These are phyloP conservation scores for Pythium guiyangense DNA, from an alignment of 352 stramenopile species.

Conservation along the genomic window DNA sequence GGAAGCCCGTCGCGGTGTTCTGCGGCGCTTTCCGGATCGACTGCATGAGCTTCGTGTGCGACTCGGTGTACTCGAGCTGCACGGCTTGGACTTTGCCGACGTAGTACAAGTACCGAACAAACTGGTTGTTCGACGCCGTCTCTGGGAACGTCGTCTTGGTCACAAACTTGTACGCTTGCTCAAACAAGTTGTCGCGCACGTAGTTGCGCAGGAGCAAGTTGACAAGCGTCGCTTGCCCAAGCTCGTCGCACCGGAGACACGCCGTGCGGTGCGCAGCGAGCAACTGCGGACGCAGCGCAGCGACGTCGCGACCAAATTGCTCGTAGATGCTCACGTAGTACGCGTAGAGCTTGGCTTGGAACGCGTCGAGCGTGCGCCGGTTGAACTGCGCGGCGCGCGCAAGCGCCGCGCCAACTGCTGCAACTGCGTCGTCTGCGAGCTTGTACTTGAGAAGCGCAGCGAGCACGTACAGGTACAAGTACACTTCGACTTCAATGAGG, in stretches of 20 bases:
- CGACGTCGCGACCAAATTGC: conserved; percentile 50
- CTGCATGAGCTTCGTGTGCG: conserved; percentile 95
- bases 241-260: conserved; percentile 87
- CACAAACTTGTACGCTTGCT: conserved; percentile 92
- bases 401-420: conserved; percentile 46
- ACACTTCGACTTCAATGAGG: conserved; percentile 84
- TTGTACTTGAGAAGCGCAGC: conserved; percentile 72
- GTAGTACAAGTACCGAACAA: conserved; percentile 98
- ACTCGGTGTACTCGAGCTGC: conserved; percentile 97
- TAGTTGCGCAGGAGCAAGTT: conserved; percentile 91
- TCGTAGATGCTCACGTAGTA: conserved; percentile 79
- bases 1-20: conserved; percentile 95
- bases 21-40: conserved; percentile 95
- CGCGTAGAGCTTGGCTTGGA: conserved; percentile 74
- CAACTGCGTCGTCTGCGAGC: conserved; percentile 45
- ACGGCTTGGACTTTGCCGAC: conserved; percentile 94
- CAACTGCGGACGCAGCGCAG: conserved; percentile 59
- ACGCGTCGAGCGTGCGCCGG: conserved; percentile 68
- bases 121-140: conserved; percentile 97
- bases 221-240: conserved; percentile 86
- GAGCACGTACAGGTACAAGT: conserved; percentile 76
- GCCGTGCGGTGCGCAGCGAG: conserved; percentile 83
- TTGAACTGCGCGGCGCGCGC: conserved; percentile 74
- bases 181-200: conserved; percentile 87
- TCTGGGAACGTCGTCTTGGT: conserved; percentile 88